Percentiles rank a stretch among this genome's conserved stretches.
These are phyloP conservation scores for Irpex rosettiformis DNA, from an alignment of 1,284 basidiomycete species.

Conservation along the genomic window DNA sequence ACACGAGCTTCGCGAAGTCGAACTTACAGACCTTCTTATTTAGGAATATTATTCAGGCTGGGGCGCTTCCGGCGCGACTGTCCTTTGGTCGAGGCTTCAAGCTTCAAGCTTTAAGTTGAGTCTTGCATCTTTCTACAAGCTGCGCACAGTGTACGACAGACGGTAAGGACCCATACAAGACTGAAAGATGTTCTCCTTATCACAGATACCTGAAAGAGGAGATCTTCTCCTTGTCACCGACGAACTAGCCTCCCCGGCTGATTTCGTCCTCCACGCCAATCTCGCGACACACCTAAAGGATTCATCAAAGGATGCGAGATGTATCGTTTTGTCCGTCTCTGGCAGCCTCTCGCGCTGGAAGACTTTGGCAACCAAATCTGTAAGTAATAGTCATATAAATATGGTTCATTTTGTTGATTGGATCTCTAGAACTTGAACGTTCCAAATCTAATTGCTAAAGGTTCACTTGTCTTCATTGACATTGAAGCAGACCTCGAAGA, in stretches of 20 bases:
- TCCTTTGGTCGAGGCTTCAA: too few species aligned
- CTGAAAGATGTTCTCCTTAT: constrained; percentile 38
- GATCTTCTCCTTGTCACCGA: constrained; percentile 62
- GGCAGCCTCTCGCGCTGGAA: constrained; percentile 58
- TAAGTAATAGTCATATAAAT: constrained; percentile 29
- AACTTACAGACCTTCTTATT: neutral
- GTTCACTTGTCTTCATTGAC: constrained; percentile 52
- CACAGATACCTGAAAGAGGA: constrained; percentile 40
- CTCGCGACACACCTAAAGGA: constrained; percentile 51
- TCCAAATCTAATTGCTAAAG: constrained; percentile 37
- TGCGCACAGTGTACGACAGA: neutral
- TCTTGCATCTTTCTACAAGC: too few species aligned
- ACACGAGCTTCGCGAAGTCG: neutral
- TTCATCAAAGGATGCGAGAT: constrained; percentile 27
- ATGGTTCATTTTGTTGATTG: neutral
- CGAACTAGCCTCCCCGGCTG: constrained; percentile 59
- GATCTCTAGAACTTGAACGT: constrained; percentile 45
- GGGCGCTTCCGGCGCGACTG: too few species aligned
- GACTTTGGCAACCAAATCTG: constrained; percentile 56
- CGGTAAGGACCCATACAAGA: neutral
- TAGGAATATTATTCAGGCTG: neutral
- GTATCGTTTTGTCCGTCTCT: constrained; percentile 54
- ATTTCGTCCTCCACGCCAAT: constrained; percentile 58
- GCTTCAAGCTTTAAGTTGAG: too few species aligned
- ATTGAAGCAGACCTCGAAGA: constrained; percentile 26